phyloP scores from a whole-genome alignment of 495 filamentous ascomycete genomes.

The Beverwykella pulmonaria region DNA sequence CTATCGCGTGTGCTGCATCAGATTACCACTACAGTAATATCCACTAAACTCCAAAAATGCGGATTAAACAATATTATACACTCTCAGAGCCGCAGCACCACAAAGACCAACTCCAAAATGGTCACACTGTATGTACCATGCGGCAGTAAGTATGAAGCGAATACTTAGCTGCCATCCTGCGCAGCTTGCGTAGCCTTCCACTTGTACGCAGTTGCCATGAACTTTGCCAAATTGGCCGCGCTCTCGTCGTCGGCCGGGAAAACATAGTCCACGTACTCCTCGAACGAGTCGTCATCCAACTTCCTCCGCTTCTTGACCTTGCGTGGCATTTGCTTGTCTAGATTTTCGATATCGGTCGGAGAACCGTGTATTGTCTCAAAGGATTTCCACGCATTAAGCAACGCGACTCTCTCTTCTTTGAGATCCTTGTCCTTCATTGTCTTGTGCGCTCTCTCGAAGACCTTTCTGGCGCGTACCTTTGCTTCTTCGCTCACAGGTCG shows the following conservation, averaged over 20 bases:
- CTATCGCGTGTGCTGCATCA: too few relatives aligned
- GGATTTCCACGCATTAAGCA: conserved; percentile 86
- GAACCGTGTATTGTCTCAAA: conserved; percentile 87
- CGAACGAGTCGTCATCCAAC: conserved; percentile 91
- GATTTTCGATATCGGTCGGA: conserved; percentile 74
- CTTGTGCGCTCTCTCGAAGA: conserved; percentile 87
- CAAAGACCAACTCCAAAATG: not conserved
- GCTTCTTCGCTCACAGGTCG: conserved; percentile 78
- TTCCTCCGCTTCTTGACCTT: conserved; percentile 92
- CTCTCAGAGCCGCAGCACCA: too few relatives aligned
- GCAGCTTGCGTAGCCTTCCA: conserved; percentile 74
- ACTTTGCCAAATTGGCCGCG: conserved; percentile 77
- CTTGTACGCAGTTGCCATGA: conserved; percentile 79
- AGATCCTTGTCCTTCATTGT: conserved; percentile 89
- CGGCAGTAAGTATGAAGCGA: not conserved
- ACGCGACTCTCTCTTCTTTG: conserved; percentile 81
- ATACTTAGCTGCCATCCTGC: not conserved
- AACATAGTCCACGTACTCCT: conserved; percentile 96
- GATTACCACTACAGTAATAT: too few relatives aligned
- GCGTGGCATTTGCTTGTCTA: conserved; percentile 91
- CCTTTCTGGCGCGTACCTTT: conserved; percentile 73
- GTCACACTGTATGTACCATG: not conserved
- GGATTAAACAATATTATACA: not conserved
- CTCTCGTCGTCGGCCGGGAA: conserved; percentile 96
- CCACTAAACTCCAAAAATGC: too few relatives aligned